A percentile compares a stretch with the other conserved stretches of the same genome.
These are phyloP conservation scores for Acer campestre DNA, from an alignment of 345 rosid genomes.

Conservation along the genomic window DNA sequence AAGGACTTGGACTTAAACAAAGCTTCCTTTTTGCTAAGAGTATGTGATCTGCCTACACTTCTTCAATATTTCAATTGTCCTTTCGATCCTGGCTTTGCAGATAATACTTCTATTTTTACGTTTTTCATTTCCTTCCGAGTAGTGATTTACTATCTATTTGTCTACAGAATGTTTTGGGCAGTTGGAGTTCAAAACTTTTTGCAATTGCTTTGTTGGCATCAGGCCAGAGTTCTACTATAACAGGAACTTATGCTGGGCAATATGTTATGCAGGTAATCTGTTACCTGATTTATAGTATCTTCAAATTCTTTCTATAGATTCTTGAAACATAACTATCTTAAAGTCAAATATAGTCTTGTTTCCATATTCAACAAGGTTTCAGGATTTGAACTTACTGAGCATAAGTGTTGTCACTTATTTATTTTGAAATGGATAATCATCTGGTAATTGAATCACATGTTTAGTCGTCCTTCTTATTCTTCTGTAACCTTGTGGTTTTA, in stretches of 20 bases:
- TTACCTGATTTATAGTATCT: background rate
- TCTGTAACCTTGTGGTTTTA: no score
- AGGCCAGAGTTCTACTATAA: slow-evolving; percentile 96
- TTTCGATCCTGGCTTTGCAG: slow-evolving; percentile 5
- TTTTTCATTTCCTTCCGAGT: slow-evolving; percentile 5
- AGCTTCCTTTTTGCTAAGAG: slow-evolving; percentile 89
- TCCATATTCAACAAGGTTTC: no score
- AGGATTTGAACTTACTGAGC: no score
- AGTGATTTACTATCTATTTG: background rate
- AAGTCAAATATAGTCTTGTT: no score
- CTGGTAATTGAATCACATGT: no score
- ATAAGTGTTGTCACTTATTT: no score
- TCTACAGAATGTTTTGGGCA: slow-evolving; percentile 88
- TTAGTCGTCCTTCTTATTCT: no score
- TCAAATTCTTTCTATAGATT: background rate
- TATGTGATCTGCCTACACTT: slow-evolving; percentile 31
- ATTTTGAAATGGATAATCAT: no score
- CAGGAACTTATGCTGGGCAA: slow-evolving; percentile 98
- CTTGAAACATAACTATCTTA: no score
- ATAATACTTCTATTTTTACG: slow-evolving; percentile 2
- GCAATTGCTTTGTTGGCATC: slow-evolving; percentile 92
- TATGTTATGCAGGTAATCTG: slow-evolving; percentile 87
- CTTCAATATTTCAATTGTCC: background rate
- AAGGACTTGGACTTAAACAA: slow-evolving; percentile 82
- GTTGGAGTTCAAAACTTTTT: slow-evolving; percentile 95